Base-by-base conservation (phyloP, 768 basidiomycete species). In the Coprinellus aureogranulatus region DNA sequence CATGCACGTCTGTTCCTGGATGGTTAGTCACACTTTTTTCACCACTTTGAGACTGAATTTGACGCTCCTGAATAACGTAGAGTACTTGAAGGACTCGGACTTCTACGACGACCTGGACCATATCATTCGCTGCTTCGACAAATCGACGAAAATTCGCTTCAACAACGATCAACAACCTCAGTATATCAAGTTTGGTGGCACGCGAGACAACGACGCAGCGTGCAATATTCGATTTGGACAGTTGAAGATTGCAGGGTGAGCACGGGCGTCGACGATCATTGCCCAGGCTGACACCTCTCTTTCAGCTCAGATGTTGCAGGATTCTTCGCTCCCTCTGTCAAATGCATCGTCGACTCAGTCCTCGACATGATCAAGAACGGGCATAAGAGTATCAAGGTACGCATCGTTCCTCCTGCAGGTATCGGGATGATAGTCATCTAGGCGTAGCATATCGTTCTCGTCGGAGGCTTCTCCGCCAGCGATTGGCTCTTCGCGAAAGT, bases 381-480 rank as follows among this genome's bases (percentile, higher is more conserved):
- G 0, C 67, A 66, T 18, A 67, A 70, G 14, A 59, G 68, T 1
- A 69, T 77, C 25, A 68, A 70, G 14, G 76, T 75, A n/a, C n/a
- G n/a, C n/a, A n/a, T n/a, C n/a, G n/a, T n/a, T n/a, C n/a, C n/a
- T n/a, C n/a, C n/a, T n/a, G n/a, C n/a, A n/a, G n/a, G n/a, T n/a
- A n/a, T n/a, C n/a, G n/a, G n/a, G n/a, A n/a, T n/a, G n/a, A n/a
- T n/a, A n/a, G n/a, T n/a, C n/a, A n/a, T n/a, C n/a, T n/a, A n/a
- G n/a, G n/a, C n/a, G n/a, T n/a, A 44, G 41, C 41, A 44, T 25
- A 71, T 78, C 26, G 72, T 79, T 28, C 74, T 86, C 1, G 82
- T 85, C 4, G 84, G 84, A 23, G 83, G 83, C 0, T 85, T 84
- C 64, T 77, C 80, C 11, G 81, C 81, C 1, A 83, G 77, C 55